phyloP scores from a whole-genome alignment of 352 stramenopile genomes.

The Aphanomyces astaci region DNA sequence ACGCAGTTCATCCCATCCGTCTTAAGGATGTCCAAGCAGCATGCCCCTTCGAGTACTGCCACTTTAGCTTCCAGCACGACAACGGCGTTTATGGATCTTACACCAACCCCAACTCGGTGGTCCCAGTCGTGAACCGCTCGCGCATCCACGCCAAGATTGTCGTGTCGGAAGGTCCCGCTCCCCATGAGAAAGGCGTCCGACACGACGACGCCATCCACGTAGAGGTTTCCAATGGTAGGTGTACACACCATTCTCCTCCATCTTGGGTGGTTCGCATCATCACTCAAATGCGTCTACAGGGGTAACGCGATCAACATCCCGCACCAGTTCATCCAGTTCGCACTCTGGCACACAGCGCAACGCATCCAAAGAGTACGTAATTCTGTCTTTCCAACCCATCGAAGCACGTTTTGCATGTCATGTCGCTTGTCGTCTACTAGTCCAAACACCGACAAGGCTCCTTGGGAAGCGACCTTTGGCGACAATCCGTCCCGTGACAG shows the following conservation, averaged over 20 bases:
- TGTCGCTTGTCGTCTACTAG: neutral
- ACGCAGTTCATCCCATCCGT: constrained; percentile 26
- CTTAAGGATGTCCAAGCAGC: constrained; percentile 55
- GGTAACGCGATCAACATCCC: constrained; percentile 41
- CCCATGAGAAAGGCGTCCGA: constrained; percentile 24
- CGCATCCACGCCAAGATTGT: constrained; percentile 44
- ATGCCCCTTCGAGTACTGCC: constrained; percentile 64
- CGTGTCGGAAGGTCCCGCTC: constrained; percentile 49
- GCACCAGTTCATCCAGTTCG: constrained; percentile 10
- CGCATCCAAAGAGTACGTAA: neutral
- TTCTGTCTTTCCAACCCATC: too few relatives aligned
- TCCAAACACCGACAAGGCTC: constrained; percentile 7
- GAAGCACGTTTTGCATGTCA: too few relatives aligned
- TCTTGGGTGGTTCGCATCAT: too few relatives aligned
- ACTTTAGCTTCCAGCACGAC: constrained; percentile 73
- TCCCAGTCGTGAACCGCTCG: constrained; percentile 49
- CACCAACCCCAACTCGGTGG: constrained; percentile 51
- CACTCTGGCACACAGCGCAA: neutral
- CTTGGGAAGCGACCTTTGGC: constrained; percentile 8
- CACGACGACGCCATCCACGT: constrained; percentile 10
- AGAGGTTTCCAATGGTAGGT: neutral
- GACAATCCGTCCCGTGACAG: neutral
- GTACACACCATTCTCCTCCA: too few relatives aligned
- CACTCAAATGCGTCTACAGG: too few relatives aligned
- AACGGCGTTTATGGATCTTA: constrained; percentile 60